Evolutionary conservation across 2,329 filamentous ascomycete species (phyloP).

Genomic region (Ceratocystis harringtonii): DNA sequence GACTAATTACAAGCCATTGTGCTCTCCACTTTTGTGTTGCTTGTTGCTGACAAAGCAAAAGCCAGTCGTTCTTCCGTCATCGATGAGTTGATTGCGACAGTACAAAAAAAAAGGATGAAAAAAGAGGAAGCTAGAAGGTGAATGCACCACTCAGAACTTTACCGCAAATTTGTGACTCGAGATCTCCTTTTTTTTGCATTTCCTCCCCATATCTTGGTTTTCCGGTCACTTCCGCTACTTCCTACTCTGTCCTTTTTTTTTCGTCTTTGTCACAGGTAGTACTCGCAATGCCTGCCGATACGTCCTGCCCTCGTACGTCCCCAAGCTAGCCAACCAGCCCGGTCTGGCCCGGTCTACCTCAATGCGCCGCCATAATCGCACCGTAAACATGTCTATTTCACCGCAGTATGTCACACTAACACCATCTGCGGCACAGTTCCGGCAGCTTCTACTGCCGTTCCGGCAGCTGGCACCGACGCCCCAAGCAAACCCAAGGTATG

Average conservation of each 20-base stretch:
- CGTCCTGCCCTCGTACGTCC: not conserved
- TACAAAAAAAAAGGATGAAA: not conserved
- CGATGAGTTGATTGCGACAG: not conserved
- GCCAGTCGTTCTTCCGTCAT: constrained; percentile 1
- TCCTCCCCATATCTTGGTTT: too few species aligned
- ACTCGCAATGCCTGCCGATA: not conserved
- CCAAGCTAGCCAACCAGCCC: not conserved
- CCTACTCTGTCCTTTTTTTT: too few species aligned
- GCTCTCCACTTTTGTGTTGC: too few species aligned
- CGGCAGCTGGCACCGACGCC: constrained; percentile 27
- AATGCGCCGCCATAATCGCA: not conserved
- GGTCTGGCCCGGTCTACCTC: not conserved
- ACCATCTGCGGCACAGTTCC: constrained; percentile 15
- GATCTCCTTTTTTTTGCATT: too few species aligned
- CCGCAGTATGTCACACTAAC: not conserved
- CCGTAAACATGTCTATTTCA: not conserved
- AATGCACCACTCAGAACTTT: too few species aligned
- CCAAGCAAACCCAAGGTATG: constrained; percentile 17
- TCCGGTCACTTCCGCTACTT: too few species aligned
- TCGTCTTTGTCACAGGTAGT: not conserved
- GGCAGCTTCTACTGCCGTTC: constrained; percentile 28
- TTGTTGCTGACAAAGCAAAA: too few species aligned
- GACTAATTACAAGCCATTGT: too few species aligned
- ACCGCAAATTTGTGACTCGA: too few species aligned
- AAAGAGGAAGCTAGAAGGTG: not conserved